Percentiles rank a stretch among this genome's conserved stretches.
phyloP scores from a whole-genome alignment of 805 yeast species.

The Babjeviella inositovora region DNA sequence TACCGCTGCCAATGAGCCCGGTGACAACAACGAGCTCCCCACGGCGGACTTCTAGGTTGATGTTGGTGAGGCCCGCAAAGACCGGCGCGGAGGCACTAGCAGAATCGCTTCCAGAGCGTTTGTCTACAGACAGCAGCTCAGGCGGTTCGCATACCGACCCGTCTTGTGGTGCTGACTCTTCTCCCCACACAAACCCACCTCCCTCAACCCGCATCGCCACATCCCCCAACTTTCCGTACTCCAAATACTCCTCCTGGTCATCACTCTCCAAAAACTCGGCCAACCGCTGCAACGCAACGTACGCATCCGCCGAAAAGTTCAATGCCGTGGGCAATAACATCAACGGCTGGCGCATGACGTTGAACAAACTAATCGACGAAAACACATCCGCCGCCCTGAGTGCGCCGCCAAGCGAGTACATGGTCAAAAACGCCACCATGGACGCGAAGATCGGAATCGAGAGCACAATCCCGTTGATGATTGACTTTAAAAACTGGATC shows the following conservation, averaged over 20 bases:
- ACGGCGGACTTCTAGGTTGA: constrained; percentile 10
- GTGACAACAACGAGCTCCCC: constrained; percentile 19
- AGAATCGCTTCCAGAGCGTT: constrained; percentile 3
- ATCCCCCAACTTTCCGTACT: constrained; percentile 1
- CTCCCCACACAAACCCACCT: constrained; percentile 3
- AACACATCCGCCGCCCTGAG: constrained; percentile 20
- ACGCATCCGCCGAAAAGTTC: constrained; percentile 26
- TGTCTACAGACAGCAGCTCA: background rate
- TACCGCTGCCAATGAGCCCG: constrained; percentile 19
- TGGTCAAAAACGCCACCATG: constrained; percentile 23
- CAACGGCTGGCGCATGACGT: constrained; percentile 24
- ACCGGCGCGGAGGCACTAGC: constrained; percentile 3
- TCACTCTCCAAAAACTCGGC: constrained; percentile 6
- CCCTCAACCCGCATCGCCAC: constrained; percentile 3
- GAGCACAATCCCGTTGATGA: constrained; percentile 24
- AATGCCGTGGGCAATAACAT: constrained; percentile 25
- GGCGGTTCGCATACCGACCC: constrained; percentile 1
- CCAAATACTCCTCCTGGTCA: constrained; percentile 1
- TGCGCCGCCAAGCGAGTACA: constrained; percentile 25
- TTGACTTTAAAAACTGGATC: constrained; percentile 22
- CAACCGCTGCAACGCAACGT: constrained; percentile 16
- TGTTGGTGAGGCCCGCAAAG: constrained; percentile 12
- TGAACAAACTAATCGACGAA: constrained; percentile 21
- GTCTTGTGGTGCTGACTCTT: constrained; percentile 2
- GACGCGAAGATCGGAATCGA: constrained; percentile 24